Conservation (phyloP, 108 stramenopile genomes). For the Nitzschia sp. region DNA sequence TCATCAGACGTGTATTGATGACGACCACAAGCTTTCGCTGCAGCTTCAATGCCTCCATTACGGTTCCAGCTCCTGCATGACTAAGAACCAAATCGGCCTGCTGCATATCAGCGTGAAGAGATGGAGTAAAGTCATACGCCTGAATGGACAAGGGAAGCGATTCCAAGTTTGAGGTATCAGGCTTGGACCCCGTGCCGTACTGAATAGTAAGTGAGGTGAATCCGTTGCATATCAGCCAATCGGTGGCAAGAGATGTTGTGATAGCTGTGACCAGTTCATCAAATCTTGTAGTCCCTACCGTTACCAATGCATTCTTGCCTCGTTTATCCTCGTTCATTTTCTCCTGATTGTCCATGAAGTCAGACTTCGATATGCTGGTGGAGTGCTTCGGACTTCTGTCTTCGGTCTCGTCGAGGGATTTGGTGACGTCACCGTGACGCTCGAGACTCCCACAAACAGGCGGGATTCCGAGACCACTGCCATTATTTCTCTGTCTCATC, state of each 20-base stretch:
- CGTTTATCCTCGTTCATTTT: background rate
- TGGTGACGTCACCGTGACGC: too few relatives aligned
- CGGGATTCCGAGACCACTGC: too few relatives aligned
- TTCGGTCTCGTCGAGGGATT: too few relatives aligned
- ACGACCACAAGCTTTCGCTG: constrained; percentile 70
- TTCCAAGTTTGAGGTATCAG: constrained; percentile 16
- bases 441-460: too few relatives aligned
- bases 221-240: constrained; percentile 49
- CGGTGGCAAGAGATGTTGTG: constrained; percentile 50
- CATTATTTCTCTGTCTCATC: too few relatives aligned
- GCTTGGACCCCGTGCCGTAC: constrained; percentile 68
- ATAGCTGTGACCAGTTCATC: constrained; percentile 68
- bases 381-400: too few relatives aligned
- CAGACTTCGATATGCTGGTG: too few relatives aligned
- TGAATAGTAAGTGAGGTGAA: constrained; percentile 65
- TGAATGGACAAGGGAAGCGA: constrained; percentile 25
- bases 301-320: constrained; percentile 73
- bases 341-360: too few relatives aligned
- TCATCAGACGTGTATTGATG: constrained; percentile 87
- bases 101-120: constrained; percentile 75
- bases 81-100: constrained; percentile 80
- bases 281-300: constrained; percentile 94
- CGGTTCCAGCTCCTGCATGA: constrained; percentile 93
- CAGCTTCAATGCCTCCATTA: constrained; percentile 79
- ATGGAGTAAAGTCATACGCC: constrained; percentile 71